A percentile compares a stretch with the other conserved stretches of the same genome.
Conservation (phyloP, 1,284 basidiomycete species). For the Butyriboletus regius region DNA sequence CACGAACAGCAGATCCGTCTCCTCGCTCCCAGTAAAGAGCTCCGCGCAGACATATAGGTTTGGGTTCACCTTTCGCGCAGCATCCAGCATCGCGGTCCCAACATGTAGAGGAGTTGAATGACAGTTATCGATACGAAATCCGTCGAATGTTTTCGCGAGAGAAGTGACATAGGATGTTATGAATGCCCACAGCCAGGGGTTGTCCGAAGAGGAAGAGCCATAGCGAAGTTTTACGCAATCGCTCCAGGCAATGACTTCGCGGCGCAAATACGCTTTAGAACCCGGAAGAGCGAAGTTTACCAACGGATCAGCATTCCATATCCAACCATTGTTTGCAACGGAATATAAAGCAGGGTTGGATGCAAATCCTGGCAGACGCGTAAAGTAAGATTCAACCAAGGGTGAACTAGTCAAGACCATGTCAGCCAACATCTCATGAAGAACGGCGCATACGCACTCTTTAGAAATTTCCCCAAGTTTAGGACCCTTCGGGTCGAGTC, state of each 20-base stretch:
- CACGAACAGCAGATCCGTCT: slow-evolving; percentile 87
- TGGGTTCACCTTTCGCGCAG: slow-evolving; percentile 80
- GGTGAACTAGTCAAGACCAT: slow-evolving; percentile 51
- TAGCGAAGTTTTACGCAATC: slow-evolving; percentile 98
- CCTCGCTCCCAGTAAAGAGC: slow-evolving; percentile 91
- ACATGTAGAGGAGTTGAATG: slow-evolving; percentile 95
- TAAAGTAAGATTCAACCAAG: slow-evolving; percentile 84
- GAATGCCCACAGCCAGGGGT: slow-evolving; percentile 91
- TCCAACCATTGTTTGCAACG: slow-evolving; percentile 97
- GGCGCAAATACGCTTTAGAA: slow-evolving; percentile 92
- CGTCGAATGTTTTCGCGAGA: slow-evolving; percentile 80
- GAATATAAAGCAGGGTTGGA: slow-evolving; percentile 68
- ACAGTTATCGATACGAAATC: slow-evolving; percentile 96
- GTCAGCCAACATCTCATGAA: slow-evolving; percentile 7
- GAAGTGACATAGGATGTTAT: slow-evolving; percentile 82
- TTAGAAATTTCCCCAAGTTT: slow-evolving; percentile 74
- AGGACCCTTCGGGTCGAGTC: slow-evolving; percentile 77
- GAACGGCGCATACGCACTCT: slow-evolving; percentile 39
- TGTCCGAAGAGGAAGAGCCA: slow-evolving; percentile 68
- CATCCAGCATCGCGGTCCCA: slow-evolving; percentile 86
- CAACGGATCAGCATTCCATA: slow-evolving; percentile 93
- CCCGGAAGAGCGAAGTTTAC: slow-evolving; percentile 90
- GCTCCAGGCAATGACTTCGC: slow-evolving; percentile 94
- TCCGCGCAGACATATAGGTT: slow-evolving; percentile 94
- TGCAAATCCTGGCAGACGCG: slow-evolving; percentile 59